Percentiles rank a stretch among this genome's conserved stretches.
phyloP scores from a whole-genome alignment of 768 basidiomycete species.

The Mycena sanguinolenta region DNA sequence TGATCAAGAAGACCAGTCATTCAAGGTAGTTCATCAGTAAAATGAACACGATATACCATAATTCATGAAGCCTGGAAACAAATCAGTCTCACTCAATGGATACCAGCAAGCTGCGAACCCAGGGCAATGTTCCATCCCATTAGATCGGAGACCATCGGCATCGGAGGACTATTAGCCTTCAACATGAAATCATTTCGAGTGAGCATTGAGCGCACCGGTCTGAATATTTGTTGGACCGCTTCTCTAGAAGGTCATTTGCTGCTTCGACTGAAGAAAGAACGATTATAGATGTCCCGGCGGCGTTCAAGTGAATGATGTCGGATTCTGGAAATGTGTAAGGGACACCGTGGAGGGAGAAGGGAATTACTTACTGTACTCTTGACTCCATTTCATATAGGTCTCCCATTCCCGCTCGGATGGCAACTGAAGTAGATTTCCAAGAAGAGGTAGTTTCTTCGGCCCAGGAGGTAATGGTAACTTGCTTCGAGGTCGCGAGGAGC shows the following conservation, averaged over 20 bases:
- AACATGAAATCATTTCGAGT: neutral
- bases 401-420: slow-evolving; percentile 46
- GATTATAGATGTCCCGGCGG: slow-evolving; percentile 51
- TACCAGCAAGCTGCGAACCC: neutral
- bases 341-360: too few species aligned
- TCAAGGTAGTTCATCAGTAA: neutral
- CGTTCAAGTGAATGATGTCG: too few species aligned
- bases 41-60: slow-evolving; percentile 21
- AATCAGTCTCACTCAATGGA: neutral
- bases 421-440: slow-evolving; percentile 61
- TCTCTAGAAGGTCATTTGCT: slow-evolving; percentile 53
- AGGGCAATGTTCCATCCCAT: slow-evolving; percentile 14
- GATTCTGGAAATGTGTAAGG: slow-evolving; percentile 9
- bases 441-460: slow-evolving; percentile 56
- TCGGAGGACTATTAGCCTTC: neutral
- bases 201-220: neutral
- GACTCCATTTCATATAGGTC: neutral
- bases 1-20: neutral
- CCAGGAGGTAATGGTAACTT: slow-evolving; percentile 49
- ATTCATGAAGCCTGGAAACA: slow-evolving; percentile 25
- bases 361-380: slow-evolving; percentile 42
- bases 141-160: slow-evolving; percentile 12
- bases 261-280: slow-evolving; percentile 44
- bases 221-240: slow-evolving; percentile 40
- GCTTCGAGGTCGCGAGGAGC: neutral